Percentiles rank a stretch among this genome's conserved stretches.
Evolutionary conservation across 2,329 filamentous ascomycete species (phyloP).

Genomic region (Aspergillus floridensis): DNA sequence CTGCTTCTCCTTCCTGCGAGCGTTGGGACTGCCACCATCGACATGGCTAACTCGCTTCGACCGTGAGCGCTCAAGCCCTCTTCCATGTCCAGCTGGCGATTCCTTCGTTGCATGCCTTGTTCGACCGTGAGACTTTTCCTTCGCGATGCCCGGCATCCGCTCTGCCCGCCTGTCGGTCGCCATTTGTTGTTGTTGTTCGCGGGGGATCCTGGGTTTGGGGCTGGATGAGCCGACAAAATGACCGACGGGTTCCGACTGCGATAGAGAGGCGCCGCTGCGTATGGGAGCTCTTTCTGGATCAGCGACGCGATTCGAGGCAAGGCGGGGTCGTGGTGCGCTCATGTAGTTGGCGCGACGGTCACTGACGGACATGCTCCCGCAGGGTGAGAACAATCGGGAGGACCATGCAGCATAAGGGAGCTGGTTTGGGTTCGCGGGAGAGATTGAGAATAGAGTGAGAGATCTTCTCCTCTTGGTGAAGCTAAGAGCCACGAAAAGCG

Average conservation of each 20-base stretch:
- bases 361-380: slow-evolving; percentile 40
- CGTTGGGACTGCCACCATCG: slow-evolving; percentile 26
- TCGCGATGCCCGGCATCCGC: slow-evolving; percentile 54
- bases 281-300: slow-evolving; percentile 30
- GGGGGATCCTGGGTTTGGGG: slow-evolving; percentile 32
- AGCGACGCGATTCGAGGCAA: slow-evolving; percentile 39
- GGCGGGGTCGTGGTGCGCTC: slow-evolving; percentile 40
- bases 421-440: neutral
- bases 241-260: slow-evolving; percentile 32
- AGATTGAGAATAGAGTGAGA: neutral
- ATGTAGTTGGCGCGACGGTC: slow-evolving; percentile 40
- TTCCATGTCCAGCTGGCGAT: slow-evolving; percentile 29
- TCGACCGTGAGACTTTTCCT: slow-evolving; percentile 61
- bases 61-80: slow-evolving; percentile 31
- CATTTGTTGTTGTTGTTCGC: slow-evolving; percentile 32
- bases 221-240: slow-evolving; percentile 32
- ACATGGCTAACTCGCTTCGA: slow-evolving; percentile 26
- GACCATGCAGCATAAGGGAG: slow-evolving; percentile 25
- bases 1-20: slow-evolving; percentile 35
- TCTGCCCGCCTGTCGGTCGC: slow-evolving; percentile 42
- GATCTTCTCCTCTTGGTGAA: neutral
- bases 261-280: slow-evolving; percentile 32
- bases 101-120: slow-evolving; percentile 58
- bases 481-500: neutral
- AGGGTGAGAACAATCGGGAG: slow-evolving; percentile 18